These are phyloP conservation scores for Colletotrichum phormii DNA, from an alignment of 2,329 filamentous ascomycete species.

Conservation along the genomic window DNA sequence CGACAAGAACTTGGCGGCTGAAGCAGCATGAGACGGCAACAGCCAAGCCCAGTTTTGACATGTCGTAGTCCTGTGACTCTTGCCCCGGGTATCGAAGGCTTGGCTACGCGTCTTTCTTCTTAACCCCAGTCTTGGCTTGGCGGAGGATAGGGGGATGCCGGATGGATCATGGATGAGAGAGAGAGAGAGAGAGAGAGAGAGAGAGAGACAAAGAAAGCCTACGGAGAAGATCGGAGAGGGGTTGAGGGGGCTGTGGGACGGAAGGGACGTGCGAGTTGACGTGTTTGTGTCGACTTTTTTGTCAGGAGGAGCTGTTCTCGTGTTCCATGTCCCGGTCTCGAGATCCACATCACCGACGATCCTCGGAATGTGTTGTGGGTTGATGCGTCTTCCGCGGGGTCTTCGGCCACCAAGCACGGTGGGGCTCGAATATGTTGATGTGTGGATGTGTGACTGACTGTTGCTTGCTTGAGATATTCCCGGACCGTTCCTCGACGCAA, in stretches of 20 bases:
- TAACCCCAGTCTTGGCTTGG: slow-evolving; percentile 16
- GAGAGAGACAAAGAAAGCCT: too few species aligned
- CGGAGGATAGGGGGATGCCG: neutral
- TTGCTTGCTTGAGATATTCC: neutral
- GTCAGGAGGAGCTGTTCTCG: too few species aligned
- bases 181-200: too few species aligned
- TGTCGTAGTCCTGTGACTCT: neutral
- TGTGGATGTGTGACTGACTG: neutral
- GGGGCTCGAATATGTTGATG: too few species aligned
- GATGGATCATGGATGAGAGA: neutral
- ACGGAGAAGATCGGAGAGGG: neutral
- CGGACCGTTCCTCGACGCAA: neutral
- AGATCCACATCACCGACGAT: too few species aligned
- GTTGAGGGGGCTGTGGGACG: neutral
- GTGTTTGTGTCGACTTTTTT: neutral
- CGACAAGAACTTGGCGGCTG: slow-evolving; percentile 11
- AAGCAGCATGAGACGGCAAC: slow-evolving; percentile 19
- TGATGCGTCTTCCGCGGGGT: too few species aligned
- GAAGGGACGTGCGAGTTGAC: neutral
- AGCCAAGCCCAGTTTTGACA: slow-evolving; percentile 16
- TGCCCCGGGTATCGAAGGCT: neutral
- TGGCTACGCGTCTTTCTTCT: neutral
- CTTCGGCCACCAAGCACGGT: too few species aligned
- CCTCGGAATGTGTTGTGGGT: too few species aligned
- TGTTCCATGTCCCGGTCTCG: too few species aligned